These are phyloP conservation scores for Vaccinium corymbosum DNA, from an alignment of 148 eudicot genomes.

Conservation along the genomic window DNA sequence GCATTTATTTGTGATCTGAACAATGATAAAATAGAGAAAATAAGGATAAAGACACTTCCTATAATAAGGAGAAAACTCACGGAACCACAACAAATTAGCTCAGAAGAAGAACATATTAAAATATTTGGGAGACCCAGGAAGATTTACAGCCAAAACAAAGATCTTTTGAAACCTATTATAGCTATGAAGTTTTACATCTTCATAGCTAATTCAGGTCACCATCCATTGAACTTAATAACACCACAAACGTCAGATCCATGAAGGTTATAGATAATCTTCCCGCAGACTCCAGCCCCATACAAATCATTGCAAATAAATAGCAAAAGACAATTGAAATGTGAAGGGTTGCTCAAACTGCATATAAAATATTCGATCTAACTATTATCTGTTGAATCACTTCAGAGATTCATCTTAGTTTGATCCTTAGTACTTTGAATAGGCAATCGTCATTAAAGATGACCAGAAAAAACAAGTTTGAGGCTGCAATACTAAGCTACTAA, in stretches of 20 bases:
- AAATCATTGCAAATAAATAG: background rate
- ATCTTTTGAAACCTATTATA: background rate
- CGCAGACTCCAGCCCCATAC: background rate
- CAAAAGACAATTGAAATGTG: background rate
- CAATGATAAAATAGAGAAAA: slow-evolving; percentile 17
- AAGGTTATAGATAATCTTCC: background rate
- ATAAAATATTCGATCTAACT: background rate
- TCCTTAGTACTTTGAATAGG: background rate
- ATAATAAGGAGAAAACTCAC: too few species aligned
- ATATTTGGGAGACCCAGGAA: background rate
- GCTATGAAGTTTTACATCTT: background rate
- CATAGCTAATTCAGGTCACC: background rate
- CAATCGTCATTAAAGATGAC: background rate
- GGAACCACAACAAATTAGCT: background rate
- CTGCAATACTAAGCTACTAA: background rate
- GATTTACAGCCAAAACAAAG: background rate
- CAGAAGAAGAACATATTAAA: background rate
- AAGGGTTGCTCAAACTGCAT: background rate
- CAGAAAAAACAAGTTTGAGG: background rate
- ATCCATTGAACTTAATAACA: background rate
- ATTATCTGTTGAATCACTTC: background rate
- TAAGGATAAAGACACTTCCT: background rate
- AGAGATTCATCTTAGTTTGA: background rate
- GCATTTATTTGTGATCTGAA: slow-evolving; percentile 79
- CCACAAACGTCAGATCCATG: background rate